Percentiles rank a stretch among this genome's conserved stretches.
These are phyloP conservation scores for Fusarium nodosum DNA, from an alignment of 2,329 filamentous ascomycete genomes.

Conservation along the genomic window DNA sequence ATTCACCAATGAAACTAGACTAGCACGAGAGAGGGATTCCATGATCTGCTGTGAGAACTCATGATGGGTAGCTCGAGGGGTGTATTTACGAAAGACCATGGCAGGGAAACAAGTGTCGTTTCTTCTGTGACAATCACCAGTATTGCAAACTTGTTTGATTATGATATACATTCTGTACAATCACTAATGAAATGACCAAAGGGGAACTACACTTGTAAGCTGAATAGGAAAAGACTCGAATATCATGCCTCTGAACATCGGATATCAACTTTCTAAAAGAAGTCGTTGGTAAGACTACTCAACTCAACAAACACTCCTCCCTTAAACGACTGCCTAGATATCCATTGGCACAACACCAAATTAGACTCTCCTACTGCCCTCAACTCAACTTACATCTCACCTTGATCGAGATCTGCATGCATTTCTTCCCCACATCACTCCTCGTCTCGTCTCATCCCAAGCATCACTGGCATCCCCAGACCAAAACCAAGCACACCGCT, in stretches of 20 bases:
- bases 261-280: not conserved
- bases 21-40: constrained; percentile 21
- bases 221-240: not conserved
- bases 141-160: not conserved
- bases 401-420: constrained; percentile 30
- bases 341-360: constrained; percentile 6
- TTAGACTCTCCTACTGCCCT: constrained; percentile 16
- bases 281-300: constrained; percentile 26
- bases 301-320: constrained; percentile 29
- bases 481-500: constrained; percentile 33
- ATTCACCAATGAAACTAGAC: constrained; percentile 35
- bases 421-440: constrained; percentile 30
- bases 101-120: not conserved
- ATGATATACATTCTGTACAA: not conserved
- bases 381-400: constrained; percentile 2
- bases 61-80: constrained; percentile 31
- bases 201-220: not conserved
- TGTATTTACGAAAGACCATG: constrained; percentile 11
- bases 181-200: constrained; percentile 15
- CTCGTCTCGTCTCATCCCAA: constrained; percentile 6
- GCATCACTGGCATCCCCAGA: not conserved
- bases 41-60: constrained; percentile 41
- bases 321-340: constrained; percentile 11
- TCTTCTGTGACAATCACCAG: not conserved
- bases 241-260: constrained; percentile 1